These are phyloP conservation scores for Ustilago loliicola DNA, from an alignment of 1,284 basidiomycete species.

Conservation along the genomic window DNA sequence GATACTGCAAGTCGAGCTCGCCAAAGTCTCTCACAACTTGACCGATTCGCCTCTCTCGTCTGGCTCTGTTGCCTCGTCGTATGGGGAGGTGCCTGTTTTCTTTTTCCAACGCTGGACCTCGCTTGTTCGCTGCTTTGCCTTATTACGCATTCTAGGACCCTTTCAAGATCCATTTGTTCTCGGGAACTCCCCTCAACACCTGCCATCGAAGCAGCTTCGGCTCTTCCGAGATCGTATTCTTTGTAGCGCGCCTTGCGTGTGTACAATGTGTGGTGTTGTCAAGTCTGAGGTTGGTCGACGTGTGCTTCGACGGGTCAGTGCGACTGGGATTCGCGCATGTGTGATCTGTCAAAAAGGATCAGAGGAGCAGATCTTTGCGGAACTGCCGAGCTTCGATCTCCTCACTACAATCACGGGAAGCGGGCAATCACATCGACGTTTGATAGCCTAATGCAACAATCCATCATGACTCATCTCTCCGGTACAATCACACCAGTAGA, in stretches of 20 bases:
- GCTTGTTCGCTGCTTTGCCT: neutral
- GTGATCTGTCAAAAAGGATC: slow-evolving; percentile 6
- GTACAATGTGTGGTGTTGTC: neutral
- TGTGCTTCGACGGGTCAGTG: neutral
- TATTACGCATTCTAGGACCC: slow-evolving; percentile 2
- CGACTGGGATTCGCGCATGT: neutral
- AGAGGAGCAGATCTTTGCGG: slow-evolving; percentile 4
- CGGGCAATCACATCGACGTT: neutral
- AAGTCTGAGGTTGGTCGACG: neutral
- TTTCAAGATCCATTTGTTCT: too few relatives aligned
- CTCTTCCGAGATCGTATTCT: slow-evolving; percentile 4
- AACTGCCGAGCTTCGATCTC: neutral
- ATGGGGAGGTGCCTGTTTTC: too few relatives aligned
- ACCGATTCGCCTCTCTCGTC: neutral
- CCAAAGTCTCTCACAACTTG: neutral
- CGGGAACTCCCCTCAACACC: neutral
- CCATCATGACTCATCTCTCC: slow-evolving; percentile 11
- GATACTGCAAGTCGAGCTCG: neutral
- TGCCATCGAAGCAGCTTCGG: slow-evolving; percentile 3
- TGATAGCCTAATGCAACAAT: neutral
- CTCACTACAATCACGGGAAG: neutral
- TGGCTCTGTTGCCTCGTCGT: neutral
- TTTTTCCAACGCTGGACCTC: neutral
- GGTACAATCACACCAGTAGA: neutral
- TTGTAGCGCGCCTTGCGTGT: neutral